Percentiles rank a stretch among this genome's conserved stretches.
Evolutionary conservation across 306 rosid genomes (phyloP).

Genomic region (Prinsepia uniflora): DNA sequence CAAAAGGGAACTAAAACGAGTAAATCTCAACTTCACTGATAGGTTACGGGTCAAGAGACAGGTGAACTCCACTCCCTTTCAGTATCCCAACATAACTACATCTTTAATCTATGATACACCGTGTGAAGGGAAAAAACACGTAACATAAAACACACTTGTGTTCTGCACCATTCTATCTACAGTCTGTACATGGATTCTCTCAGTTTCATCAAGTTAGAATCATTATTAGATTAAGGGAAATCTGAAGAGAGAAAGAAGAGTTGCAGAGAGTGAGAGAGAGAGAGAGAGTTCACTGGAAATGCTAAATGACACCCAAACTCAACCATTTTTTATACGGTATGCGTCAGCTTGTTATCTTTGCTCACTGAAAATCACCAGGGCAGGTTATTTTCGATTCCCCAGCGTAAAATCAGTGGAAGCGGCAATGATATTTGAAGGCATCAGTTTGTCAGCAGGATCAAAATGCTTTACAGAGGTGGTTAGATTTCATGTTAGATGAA

Average conservation of each 20-base stretch:
- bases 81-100: neutral
- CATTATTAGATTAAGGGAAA: slow-evolving; percentile 50
- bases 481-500: slow-evolving; percentile 94
- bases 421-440: slow-evolving; percentile 30
- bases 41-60: too few relatives aligned
- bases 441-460: slow-evolving; percentile 61
- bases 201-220: slow-evolving; percentile 29
- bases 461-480: slow-evolving; percentile 97
- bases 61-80: neutral
- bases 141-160: slow-evolving; percentile 5
- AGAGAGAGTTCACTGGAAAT: slow-evolving; percentile 30
- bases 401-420: slow-evolving; percentile 37
- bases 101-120: slow-evolving; percentile 9
- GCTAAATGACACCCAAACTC: slow-evolving; percentile 34
- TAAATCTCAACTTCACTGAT: too few relatives aligned
- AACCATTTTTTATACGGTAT: slow-evolving; percentile 22
- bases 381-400: slow-evolving; percentile 35
- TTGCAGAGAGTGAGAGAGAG: slow-evolving; percentile 5
- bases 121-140: slow-evolving; percentile 3
- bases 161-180: slow-evolving; percentile 56
- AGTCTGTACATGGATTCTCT: slow-evolving; percentile 59
- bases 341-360: slow-evolving; percentile 39
- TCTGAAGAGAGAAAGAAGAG: slow-evolving; percentile 16
- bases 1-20: too few relatives aligned
- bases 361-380: slow-evolving; percentile 32